Evolutionary conservation across 2,329 filamentous ascomycete genomes (phyloP), one percentile per base, ranked within the genome.

Genomic region (Penicillium sclerotiorum): DNA sequence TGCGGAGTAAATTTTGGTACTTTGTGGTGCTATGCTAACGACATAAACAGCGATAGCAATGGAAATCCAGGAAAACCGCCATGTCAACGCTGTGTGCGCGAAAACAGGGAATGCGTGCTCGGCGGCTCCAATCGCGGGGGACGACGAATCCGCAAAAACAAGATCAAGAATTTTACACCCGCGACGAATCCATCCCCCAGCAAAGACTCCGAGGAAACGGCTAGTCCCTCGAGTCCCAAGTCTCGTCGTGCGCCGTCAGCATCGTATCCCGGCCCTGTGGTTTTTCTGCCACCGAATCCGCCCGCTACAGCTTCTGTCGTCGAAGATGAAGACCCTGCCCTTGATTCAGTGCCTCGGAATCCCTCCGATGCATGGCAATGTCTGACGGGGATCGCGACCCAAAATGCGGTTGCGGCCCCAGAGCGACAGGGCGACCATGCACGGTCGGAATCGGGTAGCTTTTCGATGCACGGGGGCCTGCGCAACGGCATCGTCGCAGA

Each of bases 101-200:
- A 83, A 55, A 73, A 76, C 49, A 78, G 80, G 45, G 80, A 84
- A 52, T 85, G 82, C 62, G 75, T 84, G 9, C 74, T 84, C 17
- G 81, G 80, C 7, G 78, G 78, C 37, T 82, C 80, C 40, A 84
- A 84, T 60, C 77, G 81, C 47, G 82, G 82, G 38, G 82, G 82
- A 12, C 75, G 80, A 47, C 76, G 82, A 39, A 76, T 83, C 49
- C 77, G 81, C 45, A 82, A 80, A 60, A 80, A 80, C 61, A 75
- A 70, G 55, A 68, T 69, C 39, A 67, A 70, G 43, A 64, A 66
- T 30, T 64, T 69, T 35, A 68, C 66, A 2, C 64, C 66, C 1
- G 55, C 60, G 23, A 51, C 52, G 17, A 62, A 57, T 37, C 27
- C 55, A 7, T 50, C 64, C 3, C 50, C 60, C 5, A 62, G 56